Evolutionary conservation across 495 filamentous ascomycete species (phyloP), one percentile per base, ranked within the genome.

Genomic region (Mycothermus thermophilus): DNA sequence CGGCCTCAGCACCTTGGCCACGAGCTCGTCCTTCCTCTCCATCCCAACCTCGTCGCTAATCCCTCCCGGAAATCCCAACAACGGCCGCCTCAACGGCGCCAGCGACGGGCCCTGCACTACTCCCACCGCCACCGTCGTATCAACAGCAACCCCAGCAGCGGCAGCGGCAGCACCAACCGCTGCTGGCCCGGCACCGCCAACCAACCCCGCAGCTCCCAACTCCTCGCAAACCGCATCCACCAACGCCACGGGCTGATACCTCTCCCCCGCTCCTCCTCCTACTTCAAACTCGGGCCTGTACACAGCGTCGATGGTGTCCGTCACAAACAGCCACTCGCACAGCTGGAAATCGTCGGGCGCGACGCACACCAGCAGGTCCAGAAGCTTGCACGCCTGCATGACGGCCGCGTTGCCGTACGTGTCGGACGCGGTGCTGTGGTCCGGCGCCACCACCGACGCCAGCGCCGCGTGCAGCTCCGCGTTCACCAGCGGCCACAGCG

Each of bases 341-440:
- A 93, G 66, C 52, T 96, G 90, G 55, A 95, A 99, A 50, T 96
- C 90, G 42, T 99, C 92, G 0, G 86, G 90, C 4, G 77, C 78
- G 12, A 83, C 64, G n/a, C 82, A 72, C 17, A 99, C 64, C 5
- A 99, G 60, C 15, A 79, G 62, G 39, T 95, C 92, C 5, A 99
- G 66, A 2, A 99, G 71, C 50, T 95, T 95, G 55, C 83, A 93
- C 1, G 84, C 87, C 52, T 95, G 87, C 25, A 96, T 63, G 16
- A 94, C 60, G 8, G 78, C 72, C 16, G 69, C 59, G 40, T 80
- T 74, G 47, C 71, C 84, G 58, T 83, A 90, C 11, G 71, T 78
- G 17, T 86, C 82, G n/a, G 63, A 57, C 1, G 62, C 50, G 1
- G 55, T 36, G 42, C 72, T 74, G 44, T 80, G 73, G 16, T 74